Base-by-base conservation (phyloP, 1,139 yeast species). In the Suhomyces atakaporum region DNA sequence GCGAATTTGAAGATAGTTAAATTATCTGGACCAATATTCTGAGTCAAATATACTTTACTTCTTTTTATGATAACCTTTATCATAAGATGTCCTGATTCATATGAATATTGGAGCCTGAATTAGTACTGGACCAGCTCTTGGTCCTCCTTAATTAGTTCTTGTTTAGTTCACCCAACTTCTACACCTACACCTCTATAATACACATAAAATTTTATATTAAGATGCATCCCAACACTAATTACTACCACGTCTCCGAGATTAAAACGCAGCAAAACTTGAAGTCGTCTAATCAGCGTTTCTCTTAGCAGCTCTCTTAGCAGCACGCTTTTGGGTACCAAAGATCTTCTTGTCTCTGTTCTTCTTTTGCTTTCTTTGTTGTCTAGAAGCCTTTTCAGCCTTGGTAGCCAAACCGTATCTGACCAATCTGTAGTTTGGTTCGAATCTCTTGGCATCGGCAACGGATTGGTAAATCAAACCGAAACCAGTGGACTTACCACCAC, bases 321-420 rank as follows among this genome's bases (percentile, higher is more conserved):
- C 86, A 73, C 88, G 83, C 75, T 79, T 84, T 69, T 90, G 95
- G 66, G 98, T 92, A 84, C 98, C 98, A 68, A 90, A 88, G 84
- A 86, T 74, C 86, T 92, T 92, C 89, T 84, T 84, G 67, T 87
- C 96, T 84, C 97, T 90, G 96, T 92, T 92, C 92, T 92, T 92
- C 90, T 87, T 88, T 85, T 92, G 98, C 79, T 94, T 94, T 83
- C 98, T 89, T 81, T 94, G 98, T 81, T 90, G 97, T 89, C 97
- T 89, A 63, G 97, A 88, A 63, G 96, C 80, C 82, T 88, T 89
- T 75, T 92, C 97, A 64, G 84, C 89, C 83, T 87, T 88, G 60
- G 77, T 78, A 69, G 96, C 97, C 71, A 90, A 82, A 66, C 97
- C 98, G 81, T 87, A 86, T 86, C 99, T 92, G 64, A 92, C 96